A percentile compares a stretch with the other conserved stretches of the same genome.
Conservation (phyloP, 108 stramenopile species). For the Cylindrotheca fusiformis region DNA sequence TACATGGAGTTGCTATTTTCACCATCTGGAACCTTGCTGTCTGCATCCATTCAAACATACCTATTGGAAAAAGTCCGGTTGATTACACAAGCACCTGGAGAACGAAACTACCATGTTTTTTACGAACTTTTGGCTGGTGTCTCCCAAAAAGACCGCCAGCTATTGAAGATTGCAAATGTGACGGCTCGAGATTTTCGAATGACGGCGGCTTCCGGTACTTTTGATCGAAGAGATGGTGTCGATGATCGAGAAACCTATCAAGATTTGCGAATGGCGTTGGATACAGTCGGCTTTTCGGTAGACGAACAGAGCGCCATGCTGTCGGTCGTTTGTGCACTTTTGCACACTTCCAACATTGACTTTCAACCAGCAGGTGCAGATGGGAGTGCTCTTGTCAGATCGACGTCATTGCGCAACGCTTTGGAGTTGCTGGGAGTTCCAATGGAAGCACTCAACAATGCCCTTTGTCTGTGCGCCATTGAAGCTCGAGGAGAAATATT, state of each 20-base stretch:
- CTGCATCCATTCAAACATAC: constrained; percentile 80
- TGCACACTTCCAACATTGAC: constrained; percentile 68
- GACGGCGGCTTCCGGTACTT: constrained; percentile 70
- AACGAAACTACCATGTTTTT: constrained; percentile 95
- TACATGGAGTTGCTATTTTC: constrained; percentile 83
- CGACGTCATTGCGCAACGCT: constrained; percentile 46
- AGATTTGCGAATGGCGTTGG: constrained; percentile 63
- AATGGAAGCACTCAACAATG: constrained; percentile 49
- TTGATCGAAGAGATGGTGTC: constrained; percentile 81
- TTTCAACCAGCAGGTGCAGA: constrained; percentile 51
- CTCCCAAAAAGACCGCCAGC: constrained; percentile 32
- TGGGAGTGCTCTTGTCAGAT: constrained; percentile 37
- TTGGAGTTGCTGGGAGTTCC: constrained; percentile 67
- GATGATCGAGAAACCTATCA: constrained; percentile 63
- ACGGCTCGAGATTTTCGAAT: constrained; percentile 62
- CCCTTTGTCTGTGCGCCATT: constrained; percentile 68
- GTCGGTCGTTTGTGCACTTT: constrained; percentile 51
- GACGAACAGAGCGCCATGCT: constrained; percentile 56
- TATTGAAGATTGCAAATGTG: constrained; percentile 38
- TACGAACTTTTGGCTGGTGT: constrained; percentile 77
- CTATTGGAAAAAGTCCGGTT: constrained; percentile 84
- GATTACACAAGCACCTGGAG: constrained; percentile 63
- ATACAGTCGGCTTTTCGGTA: constrained; percentile 57
- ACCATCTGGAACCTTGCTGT: constrained; percentile 47
- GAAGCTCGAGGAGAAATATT: constrained; percentile 75